phyloP scores from a whole-genome alignment of 1,284 basidiomycete species.

The Naganishia liquefaciens region DNA sequence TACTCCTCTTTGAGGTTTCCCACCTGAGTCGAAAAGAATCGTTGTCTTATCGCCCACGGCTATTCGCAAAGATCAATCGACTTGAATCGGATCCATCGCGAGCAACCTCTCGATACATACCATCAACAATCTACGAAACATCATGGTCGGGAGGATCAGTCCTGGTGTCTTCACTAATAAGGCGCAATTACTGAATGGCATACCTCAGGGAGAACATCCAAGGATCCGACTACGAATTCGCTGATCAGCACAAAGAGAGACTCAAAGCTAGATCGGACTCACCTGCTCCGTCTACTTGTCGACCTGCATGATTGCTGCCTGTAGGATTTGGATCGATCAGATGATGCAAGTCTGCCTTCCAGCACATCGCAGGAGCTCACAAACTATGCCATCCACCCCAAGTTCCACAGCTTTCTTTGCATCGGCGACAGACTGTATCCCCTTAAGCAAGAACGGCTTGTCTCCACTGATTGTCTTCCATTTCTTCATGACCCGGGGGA shows the following conservation, averaged over 20 bases:
- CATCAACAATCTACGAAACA: constrained; percentile 55
- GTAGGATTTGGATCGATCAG: background rate
- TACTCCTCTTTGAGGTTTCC: background rate
- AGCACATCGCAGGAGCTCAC: background rate
- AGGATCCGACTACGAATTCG: constrained; percentile 58
- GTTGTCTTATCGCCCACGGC: constrained; percentile 58
- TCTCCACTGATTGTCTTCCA: constrained; percentile 62
- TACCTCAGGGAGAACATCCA: constrained; percentile 64
- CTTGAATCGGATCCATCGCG: background rate
- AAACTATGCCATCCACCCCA: constrained; percentile 71
- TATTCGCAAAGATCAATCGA: constrained; percentile 15
- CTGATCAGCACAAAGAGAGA: background rate
- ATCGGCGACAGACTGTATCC: constrained; percentile 67
- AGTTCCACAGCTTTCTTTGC: constrained; percentile 67
- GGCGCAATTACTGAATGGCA: background rate
- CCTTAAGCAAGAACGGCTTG: constrained; percentile 63
- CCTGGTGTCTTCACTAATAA: background rate
- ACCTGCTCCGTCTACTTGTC: constrained; percentile 73
- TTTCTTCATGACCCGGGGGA: constrained; percentile 53
- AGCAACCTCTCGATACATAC: constrained; percentile 50
- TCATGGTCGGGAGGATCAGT: background rate
- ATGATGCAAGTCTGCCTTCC: background rate
- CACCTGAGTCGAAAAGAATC: constrained; percentile 69
- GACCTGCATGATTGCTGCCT: constrained; percentile 76
- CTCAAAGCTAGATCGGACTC: background rate